phyloP scores from a whole-genome alignment of 768 basidiomycete genomes.

The Sutorius australiensis region DNA sequence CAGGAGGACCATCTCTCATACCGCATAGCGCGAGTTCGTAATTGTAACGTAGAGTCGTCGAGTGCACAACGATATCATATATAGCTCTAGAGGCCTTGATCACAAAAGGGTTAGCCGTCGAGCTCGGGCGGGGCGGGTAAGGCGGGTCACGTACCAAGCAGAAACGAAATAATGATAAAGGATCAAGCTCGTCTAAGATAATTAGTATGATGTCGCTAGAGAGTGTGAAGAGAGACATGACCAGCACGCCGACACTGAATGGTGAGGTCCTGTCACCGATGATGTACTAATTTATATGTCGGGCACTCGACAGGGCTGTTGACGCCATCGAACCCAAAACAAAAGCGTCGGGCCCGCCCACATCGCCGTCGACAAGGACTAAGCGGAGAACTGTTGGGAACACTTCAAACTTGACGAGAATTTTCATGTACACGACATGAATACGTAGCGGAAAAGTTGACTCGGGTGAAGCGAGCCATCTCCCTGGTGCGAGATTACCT shows the following conservation, averaged over 20 bases:
- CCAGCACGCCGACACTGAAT: constrained; percentile 31
- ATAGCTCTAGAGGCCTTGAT: constrained; percentile 26
- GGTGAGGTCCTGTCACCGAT: constrained; percentile 10
- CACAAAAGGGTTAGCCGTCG: not conserved
- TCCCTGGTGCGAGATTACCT: constrained; percentile 22
- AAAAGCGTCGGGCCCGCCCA: constrained; percentile 33
- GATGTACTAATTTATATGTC: constrained; percentile 30
- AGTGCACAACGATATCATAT: constrained; percentile 18
- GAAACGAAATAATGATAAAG: constrained; percentile 31
- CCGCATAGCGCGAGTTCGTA: constrained; percentile 32
- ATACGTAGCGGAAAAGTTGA: constrained; percentile 24
- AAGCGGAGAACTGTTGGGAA: constrained; percentile 30
- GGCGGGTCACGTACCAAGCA: constrained; percentile 21
- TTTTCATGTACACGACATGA: constrained; percentile 22
- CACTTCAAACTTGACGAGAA: constrained; percentile 25
- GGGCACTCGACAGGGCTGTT: constrained; percentile 18
- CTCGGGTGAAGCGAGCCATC: constrained; percentile 19
- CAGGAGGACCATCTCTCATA: constrained; percentile 26
- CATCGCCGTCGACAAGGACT: constrained; percentile 29
- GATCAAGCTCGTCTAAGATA: constrained; percentile 34
- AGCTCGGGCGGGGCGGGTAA: not conserved
- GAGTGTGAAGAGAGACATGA: constrained; percentile 34
- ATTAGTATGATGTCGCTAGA: constrained; percentile 28
- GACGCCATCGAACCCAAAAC: constrained; percentile 27
- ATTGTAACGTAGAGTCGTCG: constrained; percentile 30